These are phyloP conservation scores for Lobosporangium transversale DNA, from an alignment of 192 early-diverging fungal species.

Conservation along the genomic window DNA sequence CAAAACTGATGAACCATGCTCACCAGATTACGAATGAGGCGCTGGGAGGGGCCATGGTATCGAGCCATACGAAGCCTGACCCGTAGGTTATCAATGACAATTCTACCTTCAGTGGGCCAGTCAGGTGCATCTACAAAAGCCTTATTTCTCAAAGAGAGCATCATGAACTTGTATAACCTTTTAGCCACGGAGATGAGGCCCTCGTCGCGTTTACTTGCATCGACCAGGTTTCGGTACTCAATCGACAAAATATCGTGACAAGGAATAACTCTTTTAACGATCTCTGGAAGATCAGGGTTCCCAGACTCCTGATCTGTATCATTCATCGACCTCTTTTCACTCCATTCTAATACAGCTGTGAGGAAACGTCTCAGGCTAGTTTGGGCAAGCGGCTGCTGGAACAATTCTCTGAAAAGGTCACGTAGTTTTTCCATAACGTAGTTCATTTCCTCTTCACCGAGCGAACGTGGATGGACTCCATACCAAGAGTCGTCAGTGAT, in stretches of 20 bases:
- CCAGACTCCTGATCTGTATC: neutral
- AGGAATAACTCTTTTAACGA: constrained; percentile 24
- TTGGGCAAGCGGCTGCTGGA: constrained; percentile 2
- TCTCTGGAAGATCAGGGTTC: neutral
- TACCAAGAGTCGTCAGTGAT: constrained; percentile 8
- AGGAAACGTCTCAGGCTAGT: constrained; percentile 9
- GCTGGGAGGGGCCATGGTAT: constrained; percentile 19
- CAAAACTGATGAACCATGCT: constrained; percentile 30
- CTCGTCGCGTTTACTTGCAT: neutral
- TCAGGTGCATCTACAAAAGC: neutral
- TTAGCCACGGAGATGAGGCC: constrained; percentile 3
- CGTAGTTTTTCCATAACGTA: constrained; percentile 25
- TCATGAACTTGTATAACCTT: constrained; percentile 14
- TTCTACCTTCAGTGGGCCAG: neutral
- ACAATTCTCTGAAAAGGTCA: constrained; percentile 17
- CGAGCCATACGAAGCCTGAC: neutral
- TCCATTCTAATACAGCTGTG: neutral
- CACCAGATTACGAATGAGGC: constrained; percentile 19
- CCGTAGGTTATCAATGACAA: constrained; percentile 4
- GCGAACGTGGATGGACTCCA: constrained; percentile 14
- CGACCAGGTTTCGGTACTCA: constrained; percentile 21
- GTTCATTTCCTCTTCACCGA: neutral
- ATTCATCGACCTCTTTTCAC: neutral
- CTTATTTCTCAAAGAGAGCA: constrained; percentile 11
- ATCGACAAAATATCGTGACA: neutral